These are phyloP conservation scores for Ganoderma boninense DNA, from an alignment of 1,284 basidiomycete genomes.

Conservation along the genomic window DNA sequence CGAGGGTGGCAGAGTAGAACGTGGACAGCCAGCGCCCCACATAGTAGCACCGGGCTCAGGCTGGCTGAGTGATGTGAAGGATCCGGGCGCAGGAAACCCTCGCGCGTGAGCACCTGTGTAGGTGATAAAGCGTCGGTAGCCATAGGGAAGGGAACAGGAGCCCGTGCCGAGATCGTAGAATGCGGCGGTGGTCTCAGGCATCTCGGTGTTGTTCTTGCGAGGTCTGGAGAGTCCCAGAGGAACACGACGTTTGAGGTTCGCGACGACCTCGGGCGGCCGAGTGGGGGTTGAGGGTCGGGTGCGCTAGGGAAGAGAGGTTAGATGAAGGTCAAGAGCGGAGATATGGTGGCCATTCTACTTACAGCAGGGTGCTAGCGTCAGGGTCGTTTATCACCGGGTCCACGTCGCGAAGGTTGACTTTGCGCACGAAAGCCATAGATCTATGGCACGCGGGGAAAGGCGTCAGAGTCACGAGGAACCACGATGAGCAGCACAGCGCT, in stretches of 20 bases:
- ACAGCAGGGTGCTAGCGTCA: slow-evolving; percentile 95
- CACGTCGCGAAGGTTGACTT: slow-evolving; percentile 90
- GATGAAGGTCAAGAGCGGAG: slow-evolving; percentile 17
- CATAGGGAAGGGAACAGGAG: slow-evolving; percentile 65
- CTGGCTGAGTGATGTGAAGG: slow-evolving; percentile 73
- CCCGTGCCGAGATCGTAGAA: slow-evolving; percentile 72
- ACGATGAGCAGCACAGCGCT: slow-evolving; percentile 25
- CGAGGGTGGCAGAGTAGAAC: slow-evolving; percentile 78
- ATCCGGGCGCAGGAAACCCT: slow-evolving; percentile 82
- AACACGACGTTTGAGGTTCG: slow-evolving; percentile 91
- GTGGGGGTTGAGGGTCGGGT: slow-evolving; percentile 87
- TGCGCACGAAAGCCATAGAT: slow-evolving; percentile 97
- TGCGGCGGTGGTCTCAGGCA: slow-evolving; percentile 72
- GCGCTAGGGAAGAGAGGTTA: slow-evolving; percentile 58
- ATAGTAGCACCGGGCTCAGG: slow-evolving; percentile 56
- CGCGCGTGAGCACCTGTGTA: slow-evolving; percentile 64
- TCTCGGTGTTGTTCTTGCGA: slow-evolving; percentile 74
- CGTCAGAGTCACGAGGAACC: slow-evolving; percentile 42
- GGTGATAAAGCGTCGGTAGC: slow-evolving; percentile 56
- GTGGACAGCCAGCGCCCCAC: slow-evolving; percentile 69
- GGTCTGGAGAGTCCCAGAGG: slow-evolving; percentile 87
- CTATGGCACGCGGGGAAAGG: slow-evolving; percentile 43
- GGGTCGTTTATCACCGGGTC: slow-evolving; percentile 92
- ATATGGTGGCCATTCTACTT: slow-evolving; percentile 46
- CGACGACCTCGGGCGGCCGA: slow-evolving; percentile 87